Base-by-base conservation (phyloP, 768 basidiomycete species). In the Rubroboletus satanas region DNA sequence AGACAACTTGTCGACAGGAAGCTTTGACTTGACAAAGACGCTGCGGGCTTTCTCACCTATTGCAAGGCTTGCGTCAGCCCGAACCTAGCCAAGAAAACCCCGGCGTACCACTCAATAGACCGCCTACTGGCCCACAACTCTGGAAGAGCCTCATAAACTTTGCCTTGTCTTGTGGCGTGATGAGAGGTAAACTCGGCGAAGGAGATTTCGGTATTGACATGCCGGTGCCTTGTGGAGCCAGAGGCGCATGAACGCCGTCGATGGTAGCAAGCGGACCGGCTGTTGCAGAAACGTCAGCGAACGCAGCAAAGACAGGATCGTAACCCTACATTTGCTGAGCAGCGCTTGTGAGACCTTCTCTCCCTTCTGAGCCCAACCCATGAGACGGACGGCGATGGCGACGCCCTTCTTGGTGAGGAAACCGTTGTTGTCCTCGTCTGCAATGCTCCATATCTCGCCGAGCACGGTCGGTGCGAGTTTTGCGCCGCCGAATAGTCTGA, bases 371-470 rank as follows among this genome's bases (percentile, higher is more conserved):
- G 93, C 90, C 79, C 90, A 90, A 5, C 90, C 93, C 57, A 99
- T 93, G 48, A 98, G 78, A 54, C 97, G 80, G n/a, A 96, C 77
- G 28, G 91, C 94, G 56, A 89, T 78, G 17, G 92, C 85, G 62
- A 93, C 90, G 42, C 90, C 90, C 66, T 91, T 94, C 60, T 82
- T 84, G 11, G 93, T 87, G 51, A 99, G 81, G 75, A 87, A 93
- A 2, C 97, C 97, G 57, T 90, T 90, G 77, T 98, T 95, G 32
- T 94, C 87, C 52, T 89, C 85, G 76, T 99, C 97, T 47, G 93
- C 87, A 55, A 98, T 75, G 55, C 77, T 82, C 96, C 97, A 99
- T 59, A 99, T 87, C 74, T 97, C 92, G 43, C 95, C 92, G 58
- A 99, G 84, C 35, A 81, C 79, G 17, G 80, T 75, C 9, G 92